Conservation (phyloP, 208 protist species). For the Tritrichomonas musculus region DNA sequence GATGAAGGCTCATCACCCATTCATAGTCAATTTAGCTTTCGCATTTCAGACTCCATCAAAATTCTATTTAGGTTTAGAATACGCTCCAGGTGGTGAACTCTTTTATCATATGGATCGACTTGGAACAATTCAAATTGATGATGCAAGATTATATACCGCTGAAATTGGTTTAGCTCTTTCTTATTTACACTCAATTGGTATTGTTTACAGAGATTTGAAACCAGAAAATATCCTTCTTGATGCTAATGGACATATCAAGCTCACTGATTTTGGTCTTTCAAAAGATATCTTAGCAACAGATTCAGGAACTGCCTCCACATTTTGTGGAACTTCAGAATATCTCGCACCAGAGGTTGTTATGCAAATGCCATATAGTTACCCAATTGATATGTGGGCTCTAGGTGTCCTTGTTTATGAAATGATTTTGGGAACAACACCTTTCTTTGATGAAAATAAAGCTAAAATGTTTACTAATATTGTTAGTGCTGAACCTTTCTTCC, state of each 20-base stretch:
- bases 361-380: not conserved
- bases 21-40: slow-evolving; percentile 58
- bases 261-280: slow-evolving; percentile 62
- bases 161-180: slow-evolving; percentile 58
- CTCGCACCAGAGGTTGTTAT: slow-evolving; percentile 35
- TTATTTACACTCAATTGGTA: slow-evolving; percentile 53
- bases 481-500: not conserved
- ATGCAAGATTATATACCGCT: slow-evolving; percentile 55
- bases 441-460: not conserved
- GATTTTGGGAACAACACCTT: not conserved
- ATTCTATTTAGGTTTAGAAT: slow-evolving; percentile 62
- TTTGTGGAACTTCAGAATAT: slow-evolving; percentile 66
- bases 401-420: not conserved
- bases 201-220: slow-evolving; percentile 60
- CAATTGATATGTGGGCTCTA: not conserved
- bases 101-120: slow-evolving; percentile 61
- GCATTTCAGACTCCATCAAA: slow-evolving; percentile 58
- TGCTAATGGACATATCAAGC: slow-evolving; percentile 44
- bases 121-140: slow-evolving; percentile 49
- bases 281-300: no score
- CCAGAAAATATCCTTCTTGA: slow-evolving; percentile 62
- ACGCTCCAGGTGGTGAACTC: slow-evolving; percentile 61
- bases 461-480: not conserved
- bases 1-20: slow-evolving; percentile 51
- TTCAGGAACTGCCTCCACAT: slow-evolving; percentile 52